Evolutionary conservation across 352 stramenopile genomes (phyloP).

Genomic region (Elongisporangium senticosum): DNA sequence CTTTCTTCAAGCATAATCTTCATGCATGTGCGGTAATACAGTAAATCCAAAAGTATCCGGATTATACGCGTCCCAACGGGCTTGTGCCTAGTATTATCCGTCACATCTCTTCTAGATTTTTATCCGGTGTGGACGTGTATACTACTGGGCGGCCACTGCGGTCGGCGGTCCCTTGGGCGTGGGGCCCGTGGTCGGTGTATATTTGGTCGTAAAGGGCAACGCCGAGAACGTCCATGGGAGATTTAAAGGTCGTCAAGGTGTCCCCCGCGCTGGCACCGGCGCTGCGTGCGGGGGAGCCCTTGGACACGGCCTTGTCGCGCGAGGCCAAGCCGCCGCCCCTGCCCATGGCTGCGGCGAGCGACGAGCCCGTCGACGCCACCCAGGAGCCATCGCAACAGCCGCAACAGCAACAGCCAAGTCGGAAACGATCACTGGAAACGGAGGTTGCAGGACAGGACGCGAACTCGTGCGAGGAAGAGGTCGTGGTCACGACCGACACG

Average conservation of each 20-base stretch:
- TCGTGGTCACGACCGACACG: neutral
- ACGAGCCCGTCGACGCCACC: constrained; percentile 2
- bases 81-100: no score
- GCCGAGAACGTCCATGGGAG: neutral
- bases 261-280: neutral
- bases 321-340: neutral
- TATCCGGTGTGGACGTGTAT: neutral
- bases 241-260: neutral
- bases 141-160: neutral
- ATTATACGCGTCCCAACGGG: neutral
- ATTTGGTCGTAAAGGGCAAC: neutral
- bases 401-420: neutral
- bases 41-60: neutral
- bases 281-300: neutral
- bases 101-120: neutral
- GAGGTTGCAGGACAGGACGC: neutral
- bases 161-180: neutral
- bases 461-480: neutral
- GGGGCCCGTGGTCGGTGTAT: neutral
- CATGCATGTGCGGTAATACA: neutral
- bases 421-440: neutral
- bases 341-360: neutral
- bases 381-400: constrained; percentile 1
- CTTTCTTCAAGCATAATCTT: neutral
- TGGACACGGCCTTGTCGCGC: neutral